Conservation (phyloP, 371 early-diverging fungal genomes). For the Chytridium lagenaria region DNA sequence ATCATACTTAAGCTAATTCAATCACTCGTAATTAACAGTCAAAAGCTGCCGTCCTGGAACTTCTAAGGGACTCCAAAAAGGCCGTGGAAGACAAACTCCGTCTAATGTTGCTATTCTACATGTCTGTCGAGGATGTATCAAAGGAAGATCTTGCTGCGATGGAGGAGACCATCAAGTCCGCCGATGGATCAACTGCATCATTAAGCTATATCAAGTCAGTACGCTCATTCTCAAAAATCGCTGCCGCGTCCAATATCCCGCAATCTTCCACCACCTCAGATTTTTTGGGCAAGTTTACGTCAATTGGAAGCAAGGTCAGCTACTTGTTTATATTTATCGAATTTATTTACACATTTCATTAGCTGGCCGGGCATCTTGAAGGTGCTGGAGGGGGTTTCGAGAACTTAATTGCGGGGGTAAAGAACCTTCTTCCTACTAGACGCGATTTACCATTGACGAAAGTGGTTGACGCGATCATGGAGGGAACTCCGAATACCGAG, state of each 20-base stretch:
- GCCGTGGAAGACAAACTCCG: slow-evolving; percentile 89
- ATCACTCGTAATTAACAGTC: slow-evolving; percentile 48
- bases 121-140: slow-evolving; percentile 72
- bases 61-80: slow-evolving; percentile 79
- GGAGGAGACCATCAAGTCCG: slow-evolving; percentile 76
- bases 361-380: slow-evolving; percentile 80
- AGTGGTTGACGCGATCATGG: slow-evolving; percentile 86
- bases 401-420: slow-evolving; percentile 90
- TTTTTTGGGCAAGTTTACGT: slow-evolving; percentile 23
- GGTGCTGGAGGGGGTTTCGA: slow-evolving; percentile 83
- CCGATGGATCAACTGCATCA: slow-evolving; percentile 77
- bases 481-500: slow-evolving; percentile 46
- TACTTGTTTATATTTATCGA: background rate
- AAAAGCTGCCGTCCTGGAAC: slow-evolving; percentile 81
- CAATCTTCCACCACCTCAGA: slow-evolving; percentile 11
- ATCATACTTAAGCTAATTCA: background rate
- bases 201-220: slow-evolving; percentile 77
- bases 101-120: slow-evolving; percentile 84
- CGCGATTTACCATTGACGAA: slow-evolving; percentile 87
- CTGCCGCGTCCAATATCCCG: slow-evolving; percentile 23
- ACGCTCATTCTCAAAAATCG: slow-evolving; percentile 31
- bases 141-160: slow-evolving; percentile 82
- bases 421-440: slow-evolving; percentile 88
- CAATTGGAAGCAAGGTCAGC: slow-evolving; percentile 16
- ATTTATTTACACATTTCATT: background rate